Evolutionary conservation across 345 rosid species (phyloP).

Genomic region (Bruguiera gymnorhiza): DNA sequence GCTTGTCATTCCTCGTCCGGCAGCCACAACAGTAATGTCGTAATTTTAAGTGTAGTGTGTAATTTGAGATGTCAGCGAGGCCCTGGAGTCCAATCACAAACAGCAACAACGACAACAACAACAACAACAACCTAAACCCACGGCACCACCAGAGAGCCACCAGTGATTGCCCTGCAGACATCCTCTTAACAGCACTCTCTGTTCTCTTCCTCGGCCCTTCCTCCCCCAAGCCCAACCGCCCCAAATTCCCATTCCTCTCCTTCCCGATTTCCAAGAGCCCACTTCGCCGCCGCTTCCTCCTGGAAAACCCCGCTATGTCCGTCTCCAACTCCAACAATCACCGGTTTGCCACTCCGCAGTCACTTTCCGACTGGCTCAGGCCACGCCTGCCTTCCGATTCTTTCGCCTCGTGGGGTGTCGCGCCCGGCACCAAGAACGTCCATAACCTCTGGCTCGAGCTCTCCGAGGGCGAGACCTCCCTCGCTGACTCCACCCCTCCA

Average conservation of each 20-base stretch:
- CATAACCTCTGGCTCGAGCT: slow-evolving; percentile 97
- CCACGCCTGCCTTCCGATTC: slow-evolving; percentile 80
- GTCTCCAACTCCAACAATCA: slow-evolving; percentile 24
- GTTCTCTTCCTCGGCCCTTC: slow-evolving; percentile 21
- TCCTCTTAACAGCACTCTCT: slow-evolving; percentile 18
- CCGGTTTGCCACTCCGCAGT: slow-evolving; percentile 63
- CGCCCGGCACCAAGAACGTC: slow-evolving; percentile 91
- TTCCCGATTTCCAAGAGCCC: neutral
- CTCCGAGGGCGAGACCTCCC: slow-evolving; percentile 69
- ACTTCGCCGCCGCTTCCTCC: slow-evolving; percentile 49
- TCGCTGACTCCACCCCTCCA: slow-evolving; percentile 69
- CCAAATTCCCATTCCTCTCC: slow-evolving; percentile 6
- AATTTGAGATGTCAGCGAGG: no score
- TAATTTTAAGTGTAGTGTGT: no score
- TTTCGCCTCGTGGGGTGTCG: slow-evolving; percentile 81
- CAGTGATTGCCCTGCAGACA: slow-evolving; percentile 6
- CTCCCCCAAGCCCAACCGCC: slow-evolving; percentile 5
- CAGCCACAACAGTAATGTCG: no score
- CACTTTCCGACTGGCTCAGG: slow-evolving; percentile 84
- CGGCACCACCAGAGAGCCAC: neutral
- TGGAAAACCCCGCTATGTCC: slow-evolving; percentile 47
- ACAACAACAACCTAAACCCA: neutral
- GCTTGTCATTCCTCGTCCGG: no score
- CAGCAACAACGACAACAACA: no score
- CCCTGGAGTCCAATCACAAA: no score